Evolutionary conservation across 2,329 filamentous ascomycete genomes (phyloP), one percentile per base, ranked within the genome.

Genomic region (Arthroderma sp.): DNA sequence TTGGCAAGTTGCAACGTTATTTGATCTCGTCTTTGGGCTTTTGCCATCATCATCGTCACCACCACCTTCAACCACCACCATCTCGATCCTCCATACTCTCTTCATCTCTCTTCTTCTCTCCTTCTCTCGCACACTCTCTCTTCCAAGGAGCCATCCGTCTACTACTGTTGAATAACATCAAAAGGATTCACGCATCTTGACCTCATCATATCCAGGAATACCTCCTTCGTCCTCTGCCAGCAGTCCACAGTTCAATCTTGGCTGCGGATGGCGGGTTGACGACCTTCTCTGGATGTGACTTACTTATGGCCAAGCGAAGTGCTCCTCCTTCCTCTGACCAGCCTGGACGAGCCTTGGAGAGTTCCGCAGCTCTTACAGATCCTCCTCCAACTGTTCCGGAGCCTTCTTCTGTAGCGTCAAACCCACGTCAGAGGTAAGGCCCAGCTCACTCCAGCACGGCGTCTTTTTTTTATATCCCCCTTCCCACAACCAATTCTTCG

Each of bases 261-360:
- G 54, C 54, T 56, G 57, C 63, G 63, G 57, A 68, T 68, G 66
- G 66, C 65, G 60, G 62, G 58, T 63, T 66, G 56, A 61, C 57
- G 56, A 43, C 44, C 36, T 30, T 45, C 47, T 40, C 47, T 40
- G 48, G 49, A 43, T 47, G 46, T 58, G 50, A 58, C 54, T 56
- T 60, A 67, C 64, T 62, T 67, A 68, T 69, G 66, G 66, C 65
- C 62, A 67, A 63, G 56, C 64, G 62, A 65, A 65, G 59, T 61
- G 60, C 62, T 58, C 61, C 59, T 58, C 54, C 56, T 61, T 60
- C 63, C 36, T 29, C 45, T 57, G 62, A 60, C 55, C 64, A 66
- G 61, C 61, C 51, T 48, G 49, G 42, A 50, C 49, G 45, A 40
- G 40, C 42, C 40, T 40, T 42, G 39, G 61, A 66, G 59, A 61